A percentile compares a stretch with the other conserved stretches of the same genome.
phyloP scores from a whole-genome alignment of 2,329 filamentous ascomycete species.

The Emmonsiellopsis sp. region DNA sequence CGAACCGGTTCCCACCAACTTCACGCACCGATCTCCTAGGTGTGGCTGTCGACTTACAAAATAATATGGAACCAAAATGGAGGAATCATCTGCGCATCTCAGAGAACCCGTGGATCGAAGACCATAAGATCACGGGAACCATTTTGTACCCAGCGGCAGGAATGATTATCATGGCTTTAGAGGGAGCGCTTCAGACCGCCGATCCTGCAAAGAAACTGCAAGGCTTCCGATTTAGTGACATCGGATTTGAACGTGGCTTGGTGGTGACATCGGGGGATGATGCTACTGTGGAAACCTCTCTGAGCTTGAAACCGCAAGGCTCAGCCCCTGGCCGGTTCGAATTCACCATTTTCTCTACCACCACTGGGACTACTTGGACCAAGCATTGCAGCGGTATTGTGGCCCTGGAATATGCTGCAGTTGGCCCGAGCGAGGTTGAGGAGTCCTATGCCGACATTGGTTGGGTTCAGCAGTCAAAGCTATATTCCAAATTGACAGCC shows the following conservation, averaged over 20 bases:
- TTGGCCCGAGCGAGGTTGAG: not conserved
- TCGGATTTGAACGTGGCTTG: constrained; percentile 8
- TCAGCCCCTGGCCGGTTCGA: not conserved
- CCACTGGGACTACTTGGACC: not conserved
- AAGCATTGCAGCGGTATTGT: not conserved
- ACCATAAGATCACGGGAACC: constrained; percentile 18
- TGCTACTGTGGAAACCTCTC: not conserved
- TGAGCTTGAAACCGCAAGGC: not conserved
- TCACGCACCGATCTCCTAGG: not conserved
- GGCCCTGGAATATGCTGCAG: not conserved
- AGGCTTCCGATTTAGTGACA: constrained; percentile 12
- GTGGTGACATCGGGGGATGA: not conserved
- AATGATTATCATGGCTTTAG: constrained; percentile 22
- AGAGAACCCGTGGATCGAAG: constrained; percentile 22
- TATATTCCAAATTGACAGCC: not conserved
- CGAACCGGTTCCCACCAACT: not conserved
- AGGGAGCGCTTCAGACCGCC: constrained; percentile 15
- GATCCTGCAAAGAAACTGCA: constrained; percentile 3
- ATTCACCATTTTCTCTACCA: not conserved
- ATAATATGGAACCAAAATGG: constrained; percentile 18
- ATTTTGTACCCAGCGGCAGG: constrained; percentile 23
- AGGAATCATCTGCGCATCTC: constrained; percentile 19
- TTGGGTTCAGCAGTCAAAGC: not conserved
- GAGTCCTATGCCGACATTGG: not conserved
- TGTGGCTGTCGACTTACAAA: not conserved